Evolutionary conservation across 2,329 filamentous ascomycete genomes (phyloP).

Genomic region (Beauveria asiatica): DNA sequence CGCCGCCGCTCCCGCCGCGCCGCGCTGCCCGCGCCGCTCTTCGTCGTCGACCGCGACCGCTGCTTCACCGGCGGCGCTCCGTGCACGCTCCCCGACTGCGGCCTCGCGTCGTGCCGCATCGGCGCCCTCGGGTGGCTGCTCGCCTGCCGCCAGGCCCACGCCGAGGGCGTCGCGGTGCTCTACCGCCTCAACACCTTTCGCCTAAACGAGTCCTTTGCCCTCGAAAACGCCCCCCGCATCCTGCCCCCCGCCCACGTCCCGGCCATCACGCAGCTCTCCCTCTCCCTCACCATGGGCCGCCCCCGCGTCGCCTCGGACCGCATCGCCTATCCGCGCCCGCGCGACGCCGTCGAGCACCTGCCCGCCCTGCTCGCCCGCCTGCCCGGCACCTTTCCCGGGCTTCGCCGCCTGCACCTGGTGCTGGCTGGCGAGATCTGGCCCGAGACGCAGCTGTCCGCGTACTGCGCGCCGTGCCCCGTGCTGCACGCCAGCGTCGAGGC

Average conservation of each 20-base stretch:
- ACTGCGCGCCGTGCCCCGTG: background rate
- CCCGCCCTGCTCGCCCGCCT: background rate
- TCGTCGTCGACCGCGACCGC: constrained; percentile 5
- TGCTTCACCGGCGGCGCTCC: background rate
- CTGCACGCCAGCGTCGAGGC: background rate
- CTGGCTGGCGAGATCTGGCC: constrained; percentile 4
- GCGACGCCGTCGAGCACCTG: constrained; percentile 1
- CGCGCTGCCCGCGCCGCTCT: background rate
- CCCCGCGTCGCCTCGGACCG: background rate
- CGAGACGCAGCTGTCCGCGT: background rate
- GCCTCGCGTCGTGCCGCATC: background rate
- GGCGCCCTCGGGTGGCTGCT: constrained; percentile 6
- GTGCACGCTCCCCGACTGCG: background rate
- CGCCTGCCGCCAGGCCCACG: constrained; percentile 5
- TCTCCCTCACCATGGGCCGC: background rate
- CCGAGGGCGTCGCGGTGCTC: constrained; percentile 4
- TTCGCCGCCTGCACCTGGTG: background rate
- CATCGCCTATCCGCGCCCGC: constrained; percentile 2
- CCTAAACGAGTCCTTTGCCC: constrained; percentile 4
- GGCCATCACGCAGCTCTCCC: background rate
- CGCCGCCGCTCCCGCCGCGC: background rate
- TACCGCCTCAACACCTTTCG: constrained; percentile 5
- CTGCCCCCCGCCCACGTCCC: background rate
- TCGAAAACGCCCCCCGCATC: background rate
- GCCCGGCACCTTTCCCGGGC: background rate